Conservation (phyloP, 495 filamentous ascomycete genomes). For the Hypoxylon lenormandii region DNA sequence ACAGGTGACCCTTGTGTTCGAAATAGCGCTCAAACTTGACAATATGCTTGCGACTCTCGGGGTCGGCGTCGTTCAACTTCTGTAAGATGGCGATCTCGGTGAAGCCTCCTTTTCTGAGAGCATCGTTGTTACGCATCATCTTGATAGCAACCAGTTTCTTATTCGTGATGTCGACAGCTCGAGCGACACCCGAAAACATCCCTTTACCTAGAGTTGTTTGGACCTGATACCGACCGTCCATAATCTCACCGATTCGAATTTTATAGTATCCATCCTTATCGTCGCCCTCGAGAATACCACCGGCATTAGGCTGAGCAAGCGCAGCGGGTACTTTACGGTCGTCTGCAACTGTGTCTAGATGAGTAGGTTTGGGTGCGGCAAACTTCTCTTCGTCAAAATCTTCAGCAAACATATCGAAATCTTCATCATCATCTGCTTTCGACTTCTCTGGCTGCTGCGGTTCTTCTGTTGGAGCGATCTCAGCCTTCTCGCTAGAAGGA, state of each 20-base stretch:
- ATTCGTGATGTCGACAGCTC: conserved; percentile 81
- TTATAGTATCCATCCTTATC: conserved; percentile 96
- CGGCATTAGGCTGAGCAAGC: conserved; percentile 66
- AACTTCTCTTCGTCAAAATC: conserved; percentile 92
- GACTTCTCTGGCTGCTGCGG: conserved; percentile 53
- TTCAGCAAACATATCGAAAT: conserved; percentile 97
- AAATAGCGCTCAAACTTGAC: conserved; percentile 87
- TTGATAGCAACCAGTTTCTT: conserved; percentile 85
- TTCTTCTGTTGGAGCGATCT: conserved; percentile 55
- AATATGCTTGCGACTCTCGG: conserved; percentile 90
- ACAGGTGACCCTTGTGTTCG: conserved; percentile 93
- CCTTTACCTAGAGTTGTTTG: conserved; percentile 89
- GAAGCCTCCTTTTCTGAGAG: conserved; percentile 89
- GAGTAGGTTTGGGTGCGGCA: conserved; percentile 66
- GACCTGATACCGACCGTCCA: conserved; percentile 88
- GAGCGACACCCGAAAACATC: conserved; percentile 95
- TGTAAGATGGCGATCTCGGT: conserved; percentile 93
- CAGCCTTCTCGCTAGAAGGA: conserved; percentile 49
- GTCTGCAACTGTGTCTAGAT: conserved; percentile 55
- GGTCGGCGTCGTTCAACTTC: conserved; percentile 82
- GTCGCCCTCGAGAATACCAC: conserved; percentile 91
- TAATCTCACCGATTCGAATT: conserved; percentile 85
- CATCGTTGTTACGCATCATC: conserved; percentile 93
- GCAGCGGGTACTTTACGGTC: conserved; percentile 51
- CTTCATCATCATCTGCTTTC: conserved; percentile 68